Evolutionary conservation across 2,329 filamentous ascomycete species (phyloP).

Genomic region (Fusarium sp.): DNA sequence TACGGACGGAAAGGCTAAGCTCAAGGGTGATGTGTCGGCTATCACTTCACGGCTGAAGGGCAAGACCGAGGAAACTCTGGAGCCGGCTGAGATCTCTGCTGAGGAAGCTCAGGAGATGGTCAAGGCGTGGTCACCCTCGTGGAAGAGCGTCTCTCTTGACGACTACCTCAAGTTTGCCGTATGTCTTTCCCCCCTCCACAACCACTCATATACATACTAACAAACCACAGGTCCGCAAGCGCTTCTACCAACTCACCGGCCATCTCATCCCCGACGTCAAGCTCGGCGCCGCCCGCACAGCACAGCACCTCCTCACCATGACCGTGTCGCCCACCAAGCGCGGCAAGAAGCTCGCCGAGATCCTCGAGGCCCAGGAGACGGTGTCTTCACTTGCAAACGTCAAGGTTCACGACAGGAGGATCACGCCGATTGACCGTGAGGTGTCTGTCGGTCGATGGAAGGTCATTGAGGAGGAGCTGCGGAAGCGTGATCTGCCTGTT

Average conservation of each 20-base stretch:
- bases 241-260: slow-evolving; percentile 83
- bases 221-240: slow-evolving; percentile 76
- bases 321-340: slow-evolving; percentile 66
- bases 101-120: slow-evolving; percentile 57
- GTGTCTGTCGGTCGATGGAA: slow-evolving; percentile 80
- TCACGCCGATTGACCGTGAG: slow-evolving; percentile 79
- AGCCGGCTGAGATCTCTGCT: slow-evolving; percentile 43
- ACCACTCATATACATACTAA: slow-evolving; percentile 20
- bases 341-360: slow-evolving; percentile 70
- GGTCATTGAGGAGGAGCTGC: slow-evolving; percentile 77
- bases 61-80: slow-evolving; percentile 43
- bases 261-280: slow-evolving; percentile 77
- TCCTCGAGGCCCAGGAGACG: slow-evolving; percentile 60
- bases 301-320: slow-evolving; percentile 65
- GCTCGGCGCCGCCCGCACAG: slow-evolving; percentile 66
- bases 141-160: slow-evolving; percentile 67
- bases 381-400: slow-evolving; percentile 74
- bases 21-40: slow-evolving; percentile 53
- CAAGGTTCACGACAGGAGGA: slow-evolving; percentile 69
- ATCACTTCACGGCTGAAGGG: slow-evolving; percentile 51
- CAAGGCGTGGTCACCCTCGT: slow-evolving; percentile 63
- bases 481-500: slow-evolving; percentile 69
- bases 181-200: slow-evolving; percentile 52
- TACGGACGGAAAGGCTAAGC: slow-evolving; percentile 53
- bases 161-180: slow-evolving; percentile 80